These are phyloP conservation scores for Rugosomyces carneus DNA, from an alignment of 1,284 basidiomycete species.

Conservation along the genomic window DNA sequence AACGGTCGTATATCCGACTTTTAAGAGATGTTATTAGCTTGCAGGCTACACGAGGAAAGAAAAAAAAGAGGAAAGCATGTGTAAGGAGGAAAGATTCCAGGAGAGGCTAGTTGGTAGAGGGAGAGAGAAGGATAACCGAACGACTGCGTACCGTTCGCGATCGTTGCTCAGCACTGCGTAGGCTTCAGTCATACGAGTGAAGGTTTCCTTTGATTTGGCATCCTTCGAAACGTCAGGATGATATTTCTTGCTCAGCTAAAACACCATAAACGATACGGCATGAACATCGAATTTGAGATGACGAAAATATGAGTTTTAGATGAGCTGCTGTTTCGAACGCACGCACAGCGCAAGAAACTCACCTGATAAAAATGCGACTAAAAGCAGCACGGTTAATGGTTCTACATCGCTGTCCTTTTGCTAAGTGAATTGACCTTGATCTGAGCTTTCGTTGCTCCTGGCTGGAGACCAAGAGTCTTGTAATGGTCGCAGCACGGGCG, in stretches of 20 bases:
- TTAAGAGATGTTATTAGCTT: not conserved
- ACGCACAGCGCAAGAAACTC: not conserved
- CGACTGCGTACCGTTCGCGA: constrained; percentile 28
- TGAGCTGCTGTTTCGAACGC: not conserved
- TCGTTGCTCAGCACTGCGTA: constrained; percentile 37
- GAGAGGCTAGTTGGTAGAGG: no score
- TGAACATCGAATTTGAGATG: no score
- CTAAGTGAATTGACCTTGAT: constrained; percentile 32
- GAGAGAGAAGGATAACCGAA: not conserved
- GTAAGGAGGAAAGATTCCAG: no score
- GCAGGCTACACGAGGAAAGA: no score
- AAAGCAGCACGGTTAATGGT: not conserved
- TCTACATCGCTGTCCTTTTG: not conserved
- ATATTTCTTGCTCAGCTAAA: constrained; percentile 40
- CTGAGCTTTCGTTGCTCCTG: constrained; percentile 35
- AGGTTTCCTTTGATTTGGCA: constrained; percentile 30
- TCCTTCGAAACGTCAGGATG: constrained; percentile 43
- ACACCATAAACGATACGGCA: no score
- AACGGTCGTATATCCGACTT: constrained; percentile 37
- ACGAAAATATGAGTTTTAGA: not conserved
- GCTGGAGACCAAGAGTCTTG: constrained; percentile 34
- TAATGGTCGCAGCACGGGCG: constrained; percentile 28
- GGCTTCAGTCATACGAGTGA: constrained; percentile 34
- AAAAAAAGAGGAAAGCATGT: no score
- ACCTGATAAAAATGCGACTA: constrained; percentile 43